phyloP scores from a whole-genome alignment of 306 rosid species.

The Hippophae tibetana region DNA sequence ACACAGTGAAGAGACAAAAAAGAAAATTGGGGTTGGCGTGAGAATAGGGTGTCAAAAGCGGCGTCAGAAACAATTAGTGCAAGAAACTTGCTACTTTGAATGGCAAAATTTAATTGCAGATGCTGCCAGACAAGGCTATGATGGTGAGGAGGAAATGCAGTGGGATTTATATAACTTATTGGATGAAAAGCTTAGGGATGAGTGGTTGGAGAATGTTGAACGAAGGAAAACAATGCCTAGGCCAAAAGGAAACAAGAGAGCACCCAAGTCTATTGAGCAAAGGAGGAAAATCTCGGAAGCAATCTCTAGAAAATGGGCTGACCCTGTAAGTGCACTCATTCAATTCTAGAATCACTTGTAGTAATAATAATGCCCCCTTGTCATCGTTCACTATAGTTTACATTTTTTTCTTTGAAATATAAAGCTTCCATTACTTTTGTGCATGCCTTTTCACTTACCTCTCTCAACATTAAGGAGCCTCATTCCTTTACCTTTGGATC shows the following conservation, averaged over 20 bases:
- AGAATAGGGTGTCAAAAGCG: constrained; percentile 59
- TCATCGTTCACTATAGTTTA: neutral
- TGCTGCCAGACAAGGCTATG: constrained; percentile 65
- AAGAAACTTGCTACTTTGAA: constrained; percentile 62
- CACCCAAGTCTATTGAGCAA: constrained; percentile 84
- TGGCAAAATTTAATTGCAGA: constrained; percentile 83
- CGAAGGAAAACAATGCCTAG: constrained; percentile 39
- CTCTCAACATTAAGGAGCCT: too few species aligned
- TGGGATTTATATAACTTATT: constrained; percentile 69
- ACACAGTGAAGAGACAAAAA: constrained; percentile 60
- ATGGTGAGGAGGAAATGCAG: constrained; percentile 63
- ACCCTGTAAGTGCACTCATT: constrained; percentile 54
- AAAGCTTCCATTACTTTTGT: too few species aligned
- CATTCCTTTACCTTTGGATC: too few species aligned
- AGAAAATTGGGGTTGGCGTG: constrained; percentile 69
- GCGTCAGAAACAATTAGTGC: constrained; percentile 44
- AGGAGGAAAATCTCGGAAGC: constrained; percentile 84
- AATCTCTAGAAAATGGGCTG: constrained; percentile 85
- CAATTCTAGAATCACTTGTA: constrained; percentile 7
- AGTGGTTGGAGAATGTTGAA: constrained; percentile 55
- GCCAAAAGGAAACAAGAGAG: constrained; percentile 49
- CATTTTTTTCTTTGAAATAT: too few species aligned
- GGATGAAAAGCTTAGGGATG: constrained; percentile 45
- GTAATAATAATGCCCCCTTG: neutral
- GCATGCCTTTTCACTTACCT: too few species aligned